Evolutionary conservation across 1,284 basidiomycete species (phyloP).

Genomic region (Heimioporus retisporus): DNA sequence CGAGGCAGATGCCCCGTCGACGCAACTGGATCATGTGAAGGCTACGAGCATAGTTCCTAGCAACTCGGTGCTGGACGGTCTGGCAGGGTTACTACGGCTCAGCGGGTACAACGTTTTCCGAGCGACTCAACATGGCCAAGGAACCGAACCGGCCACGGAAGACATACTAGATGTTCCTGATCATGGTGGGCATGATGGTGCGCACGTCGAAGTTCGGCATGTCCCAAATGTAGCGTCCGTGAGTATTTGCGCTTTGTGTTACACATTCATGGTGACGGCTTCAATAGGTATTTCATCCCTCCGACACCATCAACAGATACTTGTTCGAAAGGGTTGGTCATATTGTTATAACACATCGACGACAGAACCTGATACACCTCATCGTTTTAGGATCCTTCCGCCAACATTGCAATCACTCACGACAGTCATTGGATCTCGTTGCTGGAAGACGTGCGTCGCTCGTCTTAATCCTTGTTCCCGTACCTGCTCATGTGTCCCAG

Average conservation of each 20-base stretch:
- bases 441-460: neutral
- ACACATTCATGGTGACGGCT: neutral
- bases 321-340: neutral
- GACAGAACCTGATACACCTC: neutral
- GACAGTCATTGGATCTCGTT: neutral
- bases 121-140: neutral
- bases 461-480: neutral
- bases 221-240: neutral
- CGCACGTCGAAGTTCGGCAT: neutral
- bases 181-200: neutral
- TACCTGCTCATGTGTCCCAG: neutral
- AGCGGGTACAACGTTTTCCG: neutral
- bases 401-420: neutral
- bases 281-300: neutral
- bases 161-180: neutral
- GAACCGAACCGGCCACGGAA: neutral
- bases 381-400: neutral
- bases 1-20: neutral
- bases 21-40: neutral
- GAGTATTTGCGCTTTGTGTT: neutral
- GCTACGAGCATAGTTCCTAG: neutral
- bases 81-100: neutral
- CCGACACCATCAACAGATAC: neutral
- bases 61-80: neutral
- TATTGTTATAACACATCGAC: neutral